A percentile compares a stretch with the other conserved stretches of the same genome.
These are phyloP conservation scores for Rhodomyrtus psidioides DNA, from an alignment of 441 rosid species.

Conservation along the genomic window DNA sequence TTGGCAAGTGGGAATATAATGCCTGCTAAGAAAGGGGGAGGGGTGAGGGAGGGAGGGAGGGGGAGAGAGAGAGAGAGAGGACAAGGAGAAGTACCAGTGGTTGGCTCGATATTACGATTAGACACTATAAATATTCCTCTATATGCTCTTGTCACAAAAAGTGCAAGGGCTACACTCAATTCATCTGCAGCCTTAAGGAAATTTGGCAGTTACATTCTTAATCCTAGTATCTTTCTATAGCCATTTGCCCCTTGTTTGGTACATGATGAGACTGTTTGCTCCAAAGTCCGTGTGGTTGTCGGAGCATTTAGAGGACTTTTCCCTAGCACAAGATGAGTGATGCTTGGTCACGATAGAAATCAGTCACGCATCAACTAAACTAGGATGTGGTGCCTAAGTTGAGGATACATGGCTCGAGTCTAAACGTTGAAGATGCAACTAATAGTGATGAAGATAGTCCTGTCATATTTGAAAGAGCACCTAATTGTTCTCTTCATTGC, in stretches of 20 bases:
- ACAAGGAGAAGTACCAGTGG: neutral
- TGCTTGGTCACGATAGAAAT: neutral
- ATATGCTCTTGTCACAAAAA: neutral
- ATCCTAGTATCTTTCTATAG: neutral
- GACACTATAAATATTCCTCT: neutral
- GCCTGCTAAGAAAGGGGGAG: neutral
- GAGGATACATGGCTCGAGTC: neutral
- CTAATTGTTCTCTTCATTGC: neutral
- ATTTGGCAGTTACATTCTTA: neutral
- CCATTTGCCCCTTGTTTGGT: neutral
- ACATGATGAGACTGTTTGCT: neutral
- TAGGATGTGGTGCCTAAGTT: neutral
- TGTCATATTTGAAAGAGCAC: neutral
- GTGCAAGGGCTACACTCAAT: neutral
- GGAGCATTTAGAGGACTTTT: neutral
- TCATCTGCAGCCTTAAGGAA: neutral
- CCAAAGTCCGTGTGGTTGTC: neutral
- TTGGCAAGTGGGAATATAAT: neutral
- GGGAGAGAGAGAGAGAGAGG: neutral
- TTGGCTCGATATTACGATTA: neutral
- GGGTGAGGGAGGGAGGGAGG: neutral
- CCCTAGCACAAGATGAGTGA: neutral
- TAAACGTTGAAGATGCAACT: neutral
- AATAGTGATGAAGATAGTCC: neutral
- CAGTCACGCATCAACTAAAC: neutral